Percentiles rank a stretch among this genome's conserved stretches.
phyloP scores from a whole-genome alignment of 2,329 filamentous ascomycete genomes.

The Hortaea sp. region DNA sequence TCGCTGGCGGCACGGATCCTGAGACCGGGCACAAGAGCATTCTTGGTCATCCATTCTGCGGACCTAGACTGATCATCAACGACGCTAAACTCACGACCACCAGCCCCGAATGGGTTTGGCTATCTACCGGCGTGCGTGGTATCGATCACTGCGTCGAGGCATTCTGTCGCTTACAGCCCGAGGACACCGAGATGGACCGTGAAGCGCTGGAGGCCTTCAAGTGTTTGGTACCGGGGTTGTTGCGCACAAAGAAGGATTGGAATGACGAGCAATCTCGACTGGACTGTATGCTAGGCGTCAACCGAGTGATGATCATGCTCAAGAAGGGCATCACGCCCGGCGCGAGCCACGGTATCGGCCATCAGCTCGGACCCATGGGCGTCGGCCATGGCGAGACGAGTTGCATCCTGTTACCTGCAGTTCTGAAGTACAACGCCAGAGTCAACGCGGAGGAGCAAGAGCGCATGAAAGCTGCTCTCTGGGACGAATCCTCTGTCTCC shows the following conservation, averaged over 20 bases:
- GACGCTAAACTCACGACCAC: slow-evolving; percentile 44
- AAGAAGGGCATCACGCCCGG: slow-evolving; percentile 27
- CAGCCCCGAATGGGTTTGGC: slow-evolving; percentile 44
- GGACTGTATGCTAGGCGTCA: slow-evolving; percentile 40
- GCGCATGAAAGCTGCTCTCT: slow-evolving; percentile 31
- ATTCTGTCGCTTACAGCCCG: slow-evolving; percentile 31
- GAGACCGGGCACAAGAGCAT: slow-evolving; percentile 7
- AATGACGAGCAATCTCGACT: slow-evolving; percentile 34
- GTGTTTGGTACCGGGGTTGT: slow-evolving; percentile 34
- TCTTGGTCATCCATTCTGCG: slow-evolving; percentile 18
- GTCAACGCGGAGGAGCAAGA: slow-evolving; percentile 32
- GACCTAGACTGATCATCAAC: slow-evolving; percentile 44
- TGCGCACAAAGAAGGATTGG: slow-evolving; percentile 30
- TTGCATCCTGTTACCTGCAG: slow-evolving; percentile 45
- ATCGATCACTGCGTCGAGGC: slow-evolving; percentile 51
- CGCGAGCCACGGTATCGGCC: slow-evolving; percentile 33
- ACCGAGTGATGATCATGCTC: slow-evolving; percentile 23
- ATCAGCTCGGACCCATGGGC: slow-evolving; percentile 41
- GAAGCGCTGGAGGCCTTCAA: slow-evolving; percentile 31
- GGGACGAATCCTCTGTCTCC: slow-evolving; percentile 27
- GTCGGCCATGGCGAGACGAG: slow-evolving; percentile 53
- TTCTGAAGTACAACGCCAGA: slow-evolving; percentile 45
- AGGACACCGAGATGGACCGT: slow-evolving; percentile 3
- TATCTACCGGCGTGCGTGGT: slow-evolving; percentile 47
- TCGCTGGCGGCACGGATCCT: slow-evolving; percentile 30